Evolutionary conservation across 2,329 filamentous ascomycete genomes (phyloP), one percentile per base, ranked within the genome.

Genomic region (Fusarium subglutinans): DNA sequence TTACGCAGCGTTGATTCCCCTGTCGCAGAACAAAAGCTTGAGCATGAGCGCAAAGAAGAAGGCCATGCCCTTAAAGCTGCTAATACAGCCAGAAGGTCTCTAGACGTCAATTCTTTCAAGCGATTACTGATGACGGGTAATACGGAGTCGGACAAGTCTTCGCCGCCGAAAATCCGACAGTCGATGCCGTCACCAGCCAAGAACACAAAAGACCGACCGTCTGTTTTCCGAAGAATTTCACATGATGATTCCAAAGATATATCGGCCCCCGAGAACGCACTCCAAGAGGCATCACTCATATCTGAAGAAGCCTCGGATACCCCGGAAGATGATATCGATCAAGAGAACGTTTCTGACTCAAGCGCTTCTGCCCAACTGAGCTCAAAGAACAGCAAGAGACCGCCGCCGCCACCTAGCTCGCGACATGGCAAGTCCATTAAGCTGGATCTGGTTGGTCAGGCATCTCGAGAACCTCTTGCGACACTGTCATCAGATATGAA

Each of bases 91-190:
- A 86, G 83, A 74, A 83, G 81, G 24, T 87, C 90, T 1, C 82
- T 96, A 72, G 93, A 96, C 79, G 94, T 96, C 2, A 90, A 94
- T 79, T 91, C 93, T 13, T 96, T 96, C 83, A 91, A 91, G 78
- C 88, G 91, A 67, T 83, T 96, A 69, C 86, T 96, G 54, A 86
- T 96, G 83, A 96, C 93, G 1, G 94, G 94, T 26, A 89, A 90
- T 76, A 80, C 88, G 41, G 87, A 68, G 11, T 66, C 66, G 15
- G 72, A 70, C 48, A 58, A 60, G 45, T 37, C 62, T 44, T 58
- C 70, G 28, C 37, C 62, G 30, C 47, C 60, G 10, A 69, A 40
- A 43, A 66, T 33, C 15, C 68, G 70, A 30, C 67, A 72, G 56
- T 65, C 69, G 8, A 66, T 54, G 51, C 62, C 56, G 45, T 56